Evolutionary conservation across 345 rosid genomes (phyloP), one percentile per base, ranked within the genome.

Genomic region (Salix exigua): DNA sequence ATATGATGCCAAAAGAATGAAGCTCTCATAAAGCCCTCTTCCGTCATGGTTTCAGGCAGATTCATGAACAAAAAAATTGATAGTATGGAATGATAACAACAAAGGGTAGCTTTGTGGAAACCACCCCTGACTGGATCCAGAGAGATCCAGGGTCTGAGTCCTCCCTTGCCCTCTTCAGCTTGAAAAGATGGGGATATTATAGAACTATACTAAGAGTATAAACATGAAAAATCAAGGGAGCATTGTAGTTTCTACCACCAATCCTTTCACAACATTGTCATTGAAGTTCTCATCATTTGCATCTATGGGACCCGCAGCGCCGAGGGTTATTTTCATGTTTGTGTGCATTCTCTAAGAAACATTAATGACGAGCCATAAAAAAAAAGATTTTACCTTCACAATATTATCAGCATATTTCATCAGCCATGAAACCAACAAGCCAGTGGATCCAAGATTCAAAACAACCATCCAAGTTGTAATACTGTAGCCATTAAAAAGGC

Each of bases 381-480:
- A 23, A 37, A 46, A 4, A 72, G 63, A 60, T 30, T 37, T 73
- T 82, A 92, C 98, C 98, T 96, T 96, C 26, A 93, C 97, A 72
- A 92, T 93, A 78, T 96, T 94, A 88, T 92, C 98, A 72, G 93
- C 94, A 84, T 92, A 94, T 68, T 90, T 94, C 96, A 94, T 91
- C 81, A 94, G 76, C 94, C 96, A 91, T 1, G 96, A 94, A 80
- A 94, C 98, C 30, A 92, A 79, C 80, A 94, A 82, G 69, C 98
- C 93, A 46, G 98, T 87, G 73, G 90, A 92, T 51, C 94, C 94
- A 6, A 91, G 90, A 78, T 92, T 96, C 73, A 96, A 84, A 81
- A 92, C 93, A 67, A 94, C 98, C 89, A 87, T 63, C 97, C 92
- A 92, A 72, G 97, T 94, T 44, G 88, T 92, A 38, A 88, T 74